Evolutionary conservation across 495 filamentous ascomycete genomes (phyloP).

Genomic region (Penicillium psychrofluorescens): DNA sequence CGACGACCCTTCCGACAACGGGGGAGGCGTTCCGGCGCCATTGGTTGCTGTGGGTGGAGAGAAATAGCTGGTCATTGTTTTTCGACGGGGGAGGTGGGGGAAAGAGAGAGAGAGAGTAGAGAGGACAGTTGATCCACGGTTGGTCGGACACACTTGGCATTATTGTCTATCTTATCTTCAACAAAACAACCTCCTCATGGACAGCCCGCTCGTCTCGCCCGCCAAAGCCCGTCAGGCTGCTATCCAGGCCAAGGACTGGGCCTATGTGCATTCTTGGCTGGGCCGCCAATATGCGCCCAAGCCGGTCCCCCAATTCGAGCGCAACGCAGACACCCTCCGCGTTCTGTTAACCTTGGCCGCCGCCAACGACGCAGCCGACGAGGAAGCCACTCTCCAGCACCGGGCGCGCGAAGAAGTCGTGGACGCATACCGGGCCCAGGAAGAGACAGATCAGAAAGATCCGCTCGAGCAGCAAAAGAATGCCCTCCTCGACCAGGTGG

Average conservation of each 20-base stretch:
- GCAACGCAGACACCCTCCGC: constrained; percentile 75
- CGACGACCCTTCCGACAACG: constrained; percentile 19
- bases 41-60: constrained; percentile 17
- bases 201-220: constrained; percentile 36
- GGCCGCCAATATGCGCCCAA: constrained; percentile 56
- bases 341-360: constrained; percentile 67
- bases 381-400: constrained; percentile 54
- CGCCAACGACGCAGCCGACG: constrained; percentile 76
- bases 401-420: constrained; percentile 34
- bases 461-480: constrained; percentile 24
- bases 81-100: constrained; percentile 4
- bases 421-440: constrained; percentile 23
- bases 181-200: constrained; percentile 16
- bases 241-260: constrained; percentile 73
- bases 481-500: constrained; percentile 33
- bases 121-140: constrained; percentile 7
- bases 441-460: constrained; percentile 19
- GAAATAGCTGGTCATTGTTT: constrained; percentile 39
- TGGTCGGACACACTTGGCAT: constrained; percentile 8
- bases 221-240: constrained; percentile 42
- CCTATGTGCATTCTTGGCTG: constrained; percentile 79
- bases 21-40: constrained; percentile 1
- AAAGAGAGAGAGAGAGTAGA: constrained; percentile 13
- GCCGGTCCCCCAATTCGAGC: constrained; percentile 63
- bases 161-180: constrained; percentile 17